A percentile compares a stretch with the other conserved stretches of the same genome.
Evolutionary conservation across 495 filamentous ascomycete species (phyloP).

Genomic region (Trichoderma virens): DNA sequence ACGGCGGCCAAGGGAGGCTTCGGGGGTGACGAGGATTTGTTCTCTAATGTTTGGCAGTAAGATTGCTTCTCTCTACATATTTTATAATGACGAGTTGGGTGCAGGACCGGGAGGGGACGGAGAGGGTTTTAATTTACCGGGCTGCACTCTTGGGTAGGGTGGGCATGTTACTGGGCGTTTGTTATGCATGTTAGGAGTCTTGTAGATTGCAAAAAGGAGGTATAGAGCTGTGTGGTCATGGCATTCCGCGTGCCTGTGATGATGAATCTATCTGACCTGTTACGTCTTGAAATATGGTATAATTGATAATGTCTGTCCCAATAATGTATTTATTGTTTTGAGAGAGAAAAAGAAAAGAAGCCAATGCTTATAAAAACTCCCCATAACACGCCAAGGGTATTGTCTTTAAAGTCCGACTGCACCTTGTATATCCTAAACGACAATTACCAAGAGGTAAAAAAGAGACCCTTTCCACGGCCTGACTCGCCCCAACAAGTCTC

Average conservation of each 20-base stretch:
- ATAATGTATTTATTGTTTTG: neutral
- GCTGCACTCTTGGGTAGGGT: constrained; percentile 21
- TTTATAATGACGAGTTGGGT: neutral
- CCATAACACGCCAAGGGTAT: neutral
- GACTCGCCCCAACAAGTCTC: neutral
- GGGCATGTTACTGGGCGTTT: constrained; percentile 17
- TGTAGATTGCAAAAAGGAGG: constrained; percentile 10
- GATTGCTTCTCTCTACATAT: neutral
- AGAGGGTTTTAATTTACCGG: neutral
- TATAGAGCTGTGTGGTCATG: neutral
- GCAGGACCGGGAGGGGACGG: neutral
- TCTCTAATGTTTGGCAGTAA: constrained; percentile 89
- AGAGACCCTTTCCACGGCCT: neutral
- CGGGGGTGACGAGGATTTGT: constrained; percentile 71
- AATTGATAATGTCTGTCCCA: neutral
- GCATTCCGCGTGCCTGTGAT: neutral
- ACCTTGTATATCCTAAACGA: neutral
- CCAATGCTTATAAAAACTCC: neutral
- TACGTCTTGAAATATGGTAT: neutral
- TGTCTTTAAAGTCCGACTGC: neutral
- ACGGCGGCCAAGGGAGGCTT: constrained; percentile 41
- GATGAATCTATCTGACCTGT: neutral
- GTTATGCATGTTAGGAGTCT: constrained; percentile 9
- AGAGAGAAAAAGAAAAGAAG: neutral
- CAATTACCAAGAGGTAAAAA: neutral